Evolutionary conservation across 768 basidiomycete species (phyloP), one percentile per base, ranked within the genome.

Genomic region (Rhodotorula babjevae): DNA sequence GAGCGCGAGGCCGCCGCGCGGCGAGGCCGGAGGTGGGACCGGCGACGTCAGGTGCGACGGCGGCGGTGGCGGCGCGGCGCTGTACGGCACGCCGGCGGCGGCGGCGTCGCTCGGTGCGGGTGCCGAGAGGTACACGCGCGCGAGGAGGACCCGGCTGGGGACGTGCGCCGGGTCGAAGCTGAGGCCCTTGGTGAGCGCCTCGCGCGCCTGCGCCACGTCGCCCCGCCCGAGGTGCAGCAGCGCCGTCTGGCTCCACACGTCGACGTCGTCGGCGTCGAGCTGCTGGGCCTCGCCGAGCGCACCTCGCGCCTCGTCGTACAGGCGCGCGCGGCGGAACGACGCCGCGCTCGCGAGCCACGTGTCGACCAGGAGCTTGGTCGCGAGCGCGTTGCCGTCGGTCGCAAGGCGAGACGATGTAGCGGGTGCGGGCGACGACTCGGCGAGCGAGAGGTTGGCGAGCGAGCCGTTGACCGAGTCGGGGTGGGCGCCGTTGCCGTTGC

Each of bases 221-320:
- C 85, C 85, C 21, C 87, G 79, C 0, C 88, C 87, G 56, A 85
- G 80, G 74, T 90, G 85, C 77, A 92, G 90, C 27, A 92, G 79
- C 0, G 90, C 90, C 64, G 93, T 84, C 90, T 93, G 59, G 29
- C 16, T 31, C 15, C 18, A 27, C 8, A 56, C 31, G 27, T n/a
- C 66, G 2, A 21, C 36, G 46, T 53, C 25, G 10, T 53, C 31
- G 27, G 25, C 12, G 27, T 31, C 49, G 31, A 29, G 56, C 8
- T 89, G 87, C 80, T 99, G 95, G 0, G 95, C 96, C 81, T 99
- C 95, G 79, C 93, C 92, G 58, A 98, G 93, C 4, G 95, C 89
- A 19, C 88, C 94, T 63, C 87, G 87, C 1, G 91, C 88, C 77
- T 97, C 92, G 69, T 96, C 94, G 65, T 91, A 85, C 82, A 93